These are phyloP conservation scores for Nosema muscidifuracis DNA, from an alignment of 371 early-diverging fungal genomes.

Conservation along the genomic window DNA sequence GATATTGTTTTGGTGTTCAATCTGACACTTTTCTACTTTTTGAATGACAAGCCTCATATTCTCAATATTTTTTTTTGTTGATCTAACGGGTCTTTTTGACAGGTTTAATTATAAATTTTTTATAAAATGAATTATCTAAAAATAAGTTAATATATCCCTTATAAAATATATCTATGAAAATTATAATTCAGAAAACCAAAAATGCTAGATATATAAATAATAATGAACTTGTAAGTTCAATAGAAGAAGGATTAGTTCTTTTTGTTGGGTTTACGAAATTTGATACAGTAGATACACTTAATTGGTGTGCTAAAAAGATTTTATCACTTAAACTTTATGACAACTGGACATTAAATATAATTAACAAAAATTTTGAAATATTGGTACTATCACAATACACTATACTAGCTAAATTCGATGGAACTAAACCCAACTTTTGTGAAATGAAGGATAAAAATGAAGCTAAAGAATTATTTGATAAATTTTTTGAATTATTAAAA, in stretches of 20 bases:
- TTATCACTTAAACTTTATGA: not conserved
- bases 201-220: not conserved
- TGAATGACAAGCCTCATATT: slow-evolving; percentile 28
- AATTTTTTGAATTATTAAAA: not conserved
- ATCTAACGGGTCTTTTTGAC: not conserved
- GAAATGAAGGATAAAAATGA: too few relatives aligned
- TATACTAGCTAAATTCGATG: not conserved
- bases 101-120: too few relatives aligned
- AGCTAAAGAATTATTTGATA: not conserved
- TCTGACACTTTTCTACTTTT: slow-evolving; percentile 1
- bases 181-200: not conserved
- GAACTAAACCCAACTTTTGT: too few relatives aligned
- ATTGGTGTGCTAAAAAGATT: not conserved
- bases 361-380: not conserved
- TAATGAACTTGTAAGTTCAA: not conserved
- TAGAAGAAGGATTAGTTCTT: not conserved
- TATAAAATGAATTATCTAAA: too few relatives aligned
- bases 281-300: not conserved
- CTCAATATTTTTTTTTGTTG: not conserved
- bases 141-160: too few relatives aligned
- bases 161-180: too few relatives aligned
- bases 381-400: not conserved
- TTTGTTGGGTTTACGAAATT: not conserved
- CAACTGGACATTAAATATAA: not conserved
- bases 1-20: not conserved